These are phyloP conservation scores for Fusarium sublunatum DNA, from an alignment of 2,329 filamentous ascomycete genomes.

Conservation along the genomic window DNA sequence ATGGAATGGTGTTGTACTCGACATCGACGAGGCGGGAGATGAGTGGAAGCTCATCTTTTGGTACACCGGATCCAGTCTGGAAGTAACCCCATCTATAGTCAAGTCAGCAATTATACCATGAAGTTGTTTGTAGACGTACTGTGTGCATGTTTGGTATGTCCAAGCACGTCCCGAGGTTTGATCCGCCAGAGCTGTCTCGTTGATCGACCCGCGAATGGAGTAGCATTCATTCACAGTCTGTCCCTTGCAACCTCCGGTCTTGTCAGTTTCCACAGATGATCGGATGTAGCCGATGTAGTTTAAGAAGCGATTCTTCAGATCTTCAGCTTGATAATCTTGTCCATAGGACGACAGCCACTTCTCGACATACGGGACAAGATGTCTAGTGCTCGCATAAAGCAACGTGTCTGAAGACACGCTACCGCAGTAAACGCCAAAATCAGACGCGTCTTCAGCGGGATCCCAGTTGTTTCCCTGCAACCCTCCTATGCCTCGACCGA, in stretches of 20 bases:
- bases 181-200: conserved; percentile 36
- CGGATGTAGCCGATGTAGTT: conserved; percentile 64
- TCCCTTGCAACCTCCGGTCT: conserved; percentile 40
- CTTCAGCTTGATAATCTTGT: conserved; percentile 52
- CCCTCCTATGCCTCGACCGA: conserved; percentile 55
- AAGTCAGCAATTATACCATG: conserved; percentile 29
- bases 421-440: conserved; percentile 61
- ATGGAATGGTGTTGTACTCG: conserved; percentile 70
- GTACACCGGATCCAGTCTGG: conserved; percentile 77
- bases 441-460: conserved; percentile 55
- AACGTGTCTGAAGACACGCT: conserved; percentile 56
- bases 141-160: conserved; percentile 66
- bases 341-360: conserved; percentile 57
- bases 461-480: conserved; percentile 67
- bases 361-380: conserved; percentile 50
- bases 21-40: conserved; percentile 77
- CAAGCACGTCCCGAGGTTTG: conserved; percentile 54
- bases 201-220: conserved; percentile 40
- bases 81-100: conserved; percentile 78
- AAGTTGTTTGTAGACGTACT: conserved; percentile 51
- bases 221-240: conserved; percentile 48
- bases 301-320: conserved; percentile 58
- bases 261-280: conserved; percentile 46
- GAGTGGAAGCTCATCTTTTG: conserved; percentile 71
- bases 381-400: conserved; percentile 56